Base-by-base conservation (phyloP, 257 asterid species). In the Nicotiana knightiana region DNA sequence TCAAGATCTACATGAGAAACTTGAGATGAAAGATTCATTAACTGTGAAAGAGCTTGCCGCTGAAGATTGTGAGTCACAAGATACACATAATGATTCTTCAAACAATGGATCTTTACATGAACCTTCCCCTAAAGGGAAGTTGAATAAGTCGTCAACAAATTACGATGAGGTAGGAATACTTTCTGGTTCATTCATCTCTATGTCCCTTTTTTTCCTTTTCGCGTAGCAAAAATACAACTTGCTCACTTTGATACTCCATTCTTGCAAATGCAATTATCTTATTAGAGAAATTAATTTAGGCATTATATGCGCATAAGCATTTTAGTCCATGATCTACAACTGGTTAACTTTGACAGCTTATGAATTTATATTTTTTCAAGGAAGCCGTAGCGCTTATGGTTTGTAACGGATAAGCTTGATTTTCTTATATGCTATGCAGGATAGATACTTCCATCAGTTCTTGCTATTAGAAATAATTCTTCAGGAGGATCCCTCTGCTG, bases 1-100 rank as follows among this genome's bases (percentile, higher is more conserved):
- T 82, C 94, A 92, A 83, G 99, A 96, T 90, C 89, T 96, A 81
- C 99, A 94, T 21, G 99, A 96, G 64, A 97, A 96, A 85, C 96
- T 96, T 77, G 97, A 94, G 82, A 91, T 96, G 98, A 96, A 93
- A 87, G 97, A 93, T 86, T 86, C 93, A 18, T 88, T 94, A 68
- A 93, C 95, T 59, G 96, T 94, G 85, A 91, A 91, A 86, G 99
- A 93, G 89, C 91, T 96, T 78, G 18, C 62, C 11, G 24, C 82
- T 63, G 71, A 79, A 35, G 82, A 61, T 43, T 79, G 68, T 70
- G 93, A 90, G 85, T 87, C 91, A 7, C 89, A 77, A 82, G 94
- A 84, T 83, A 30, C 81, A 30, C 91, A 81, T 30, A 76, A 85
- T 81, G 89, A 87, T 65, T 32, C 77, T 63, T 85, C 64, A 61